Conservation (phyloP, 164 flowering plant genomes). For the Tetrastigma voinierianum region DNA sequence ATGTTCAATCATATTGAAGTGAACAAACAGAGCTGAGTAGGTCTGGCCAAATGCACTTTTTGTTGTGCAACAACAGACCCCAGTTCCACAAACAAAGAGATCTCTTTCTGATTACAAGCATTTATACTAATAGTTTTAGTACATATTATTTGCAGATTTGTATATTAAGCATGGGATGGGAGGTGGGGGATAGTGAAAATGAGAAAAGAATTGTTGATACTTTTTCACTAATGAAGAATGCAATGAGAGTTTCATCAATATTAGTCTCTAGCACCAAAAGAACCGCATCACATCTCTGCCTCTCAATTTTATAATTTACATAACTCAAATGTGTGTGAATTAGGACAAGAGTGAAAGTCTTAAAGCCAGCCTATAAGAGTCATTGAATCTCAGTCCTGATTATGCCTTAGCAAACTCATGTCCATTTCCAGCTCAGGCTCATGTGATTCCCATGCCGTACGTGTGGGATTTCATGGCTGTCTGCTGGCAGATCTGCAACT, state of each 20-base stretch:
- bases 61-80: no score
- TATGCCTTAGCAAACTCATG: no score
- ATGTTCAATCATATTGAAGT: no score
- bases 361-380: no score
- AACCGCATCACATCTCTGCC: neutral
- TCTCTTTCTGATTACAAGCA: no score
- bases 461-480: conserved; percentile 38
- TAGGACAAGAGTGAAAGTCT: neutral
- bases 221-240: neutral
- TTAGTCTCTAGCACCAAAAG: neutral
- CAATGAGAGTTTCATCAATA: neutral
- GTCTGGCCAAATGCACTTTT: no score
- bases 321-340: neutral
- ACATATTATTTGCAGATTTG: neutral
- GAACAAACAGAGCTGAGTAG: no score
- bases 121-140: no score
- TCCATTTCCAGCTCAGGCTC: conserved; percentile 54
- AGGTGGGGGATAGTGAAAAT: neutral
- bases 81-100: no score
- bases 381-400: no score
- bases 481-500: conserved; percentile 73
- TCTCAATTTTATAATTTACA: neutral
- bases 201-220: neutral
- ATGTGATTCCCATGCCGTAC: conserved; percentile 51
- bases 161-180: neutral